Evolutionary conservation across 225 moss, liverwort and hornwort genomes (phyloP), one percentile per base, ranked within the genome.

Genomic region (Bryum argenteum): DNA sequence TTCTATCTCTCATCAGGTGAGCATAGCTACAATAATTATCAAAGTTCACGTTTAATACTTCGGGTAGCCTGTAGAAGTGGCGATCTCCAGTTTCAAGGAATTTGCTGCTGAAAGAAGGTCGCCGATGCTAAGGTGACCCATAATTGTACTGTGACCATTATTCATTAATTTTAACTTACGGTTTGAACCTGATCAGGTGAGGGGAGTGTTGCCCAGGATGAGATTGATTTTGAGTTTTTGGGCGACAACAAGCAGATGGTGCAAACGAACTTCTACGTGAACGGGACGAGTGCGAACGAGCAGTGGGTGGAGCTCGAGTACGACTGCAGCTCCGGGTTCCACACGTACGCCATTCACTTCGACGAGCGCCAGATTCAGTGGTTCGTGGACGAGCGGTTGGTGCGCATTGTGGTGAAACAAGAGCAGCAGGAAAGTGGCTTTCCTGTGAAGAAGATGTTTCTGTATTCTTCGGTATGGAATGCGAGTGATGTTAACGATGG

Each of bases 191-290:
- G 3, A 11, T 45, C 45, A 45, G 71, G 77, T 4, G 88, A 88
- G 26, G 88, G 88, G 4, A 85, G 60, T 53, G 28, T 60, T 0
- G 10, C 21, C 5, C 88, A 88, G 16, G 88, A 88, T 61, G 88
- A 88, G 22, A 64, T 88, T 4, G 88, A 88, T 63, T 88, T 88
- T 2, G 88, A 88, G 58, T 88, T 84, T 33, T 80, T 88, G 4
- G 88, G 88, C 2, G 74, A 85, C 72, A 82, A 85, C 59, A 88
- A 88, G 72, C 75, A 70, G 8, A 82, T 84, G 40, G 88, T 85
- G 64, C 88, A 88, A 71, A 88, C 88, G 14, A 88, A 88, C 21
- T 88, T 80, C 62, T 88, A 88, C 74, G 88, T 88, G 71, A 88
- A 88, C 47, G 85, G 85, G 2, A 74, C 77, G 45, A 77, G 75